Conservation (phyloP, 129 eudicot genomes). For the Arctium lappa region DNA sequence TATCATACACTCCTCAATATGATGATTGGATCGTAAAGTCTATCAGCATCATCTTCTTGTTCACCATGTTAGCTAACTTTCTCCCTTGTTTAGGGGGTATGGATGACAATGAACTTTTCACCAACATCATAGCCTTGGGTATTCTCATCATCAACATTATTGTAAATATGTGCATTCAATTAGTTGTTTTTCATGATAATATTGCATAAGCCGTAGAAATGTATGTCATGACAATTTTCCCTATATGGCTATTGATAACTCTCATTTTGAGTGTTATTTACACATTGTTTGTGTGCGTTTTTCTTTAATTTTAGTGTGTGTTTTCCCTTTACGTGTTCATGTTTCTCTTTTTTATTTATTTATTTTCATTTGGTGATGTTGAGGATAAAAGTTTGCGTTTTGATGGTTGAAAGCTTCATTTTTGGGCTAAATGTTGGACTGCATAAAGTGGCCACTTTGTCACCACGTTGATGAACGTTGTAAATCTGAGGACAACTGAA, state of each 20-base stretch:
- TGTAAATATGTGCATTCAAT: conserved; percentile 9
- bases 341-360: too few relatives aligned
- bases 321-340: too few relatives aligned
- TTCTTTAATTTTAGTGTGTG: too few relatives aligned
- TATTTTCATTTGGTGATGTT: too few relatives aligned
- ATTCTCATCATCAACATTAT: conserved; percentile 12
- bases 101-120: conserved; percentile 5
- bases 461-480: too few relatives aligned
- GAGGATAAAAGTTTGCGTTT: too few relatives aligned
- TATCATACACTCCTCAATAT: background rate
- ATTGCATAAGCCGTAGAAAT: background rate
- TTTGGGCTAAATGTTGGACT: too few relatives aligned
- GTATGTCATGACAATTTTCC: background rate
- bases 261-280: too few relatives aligned
- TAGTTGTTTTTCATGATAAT: background rate
- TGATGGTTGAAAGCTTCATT: too few relatives aligned
- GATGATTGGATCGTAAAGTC: background rate
- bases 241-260: background rate
- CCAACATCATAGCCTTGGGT: conserved; percentile 11
- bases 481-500: too few relatives aligned
- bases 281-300: too few relatives aligned
- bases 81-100: conserved; percentile 31
- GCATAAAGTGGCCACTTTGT: too few relatives aligned
- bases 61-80: conserved; percentile 25
- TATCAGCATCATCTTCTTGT: background rate